Evolutionary conservation across 148 eudicot genomes (phyloP).

Genomic region (Chenopodium berlandieri): DNA sequence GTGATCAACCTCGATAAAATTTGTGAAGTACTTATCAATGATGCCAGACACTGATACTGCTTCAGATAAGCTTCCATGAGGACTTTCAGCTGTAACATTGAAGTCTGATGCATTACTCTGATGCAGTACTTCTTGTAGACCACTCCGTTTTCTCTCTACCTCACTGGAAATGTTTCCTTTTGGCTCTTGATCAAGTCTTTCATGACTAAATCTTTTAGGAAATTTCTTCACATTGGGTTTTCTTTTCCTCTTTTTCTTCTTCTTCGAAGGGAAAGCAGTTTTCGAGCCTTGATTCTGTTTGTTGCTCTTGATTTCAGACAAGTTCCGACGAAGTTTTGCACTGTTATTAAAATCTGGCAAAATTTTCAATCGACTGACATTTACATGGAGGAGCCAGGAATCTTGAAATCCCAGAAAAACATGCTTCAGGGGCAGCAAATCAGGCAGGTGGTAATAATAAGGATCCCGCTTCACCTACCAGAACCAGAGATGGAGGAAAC

Average conservation of each 20-base stretch:
- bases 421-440: conserved; percentile 49
- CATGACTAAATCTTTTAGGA: background rate
- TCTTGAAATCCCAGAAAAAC: conserved; percentile 36
- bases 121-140: background rate
- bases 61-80: conserved; percentile 41
- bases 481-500: conserved; percentile 19
- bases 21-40: conserved; percentile 56
- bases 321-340: conserved; percentile 16
- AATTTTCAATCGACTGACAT: conserved; percentile 22
- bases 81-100: conserved; percentile 27
- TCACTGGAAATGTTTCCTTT: conserved; percentile 15
- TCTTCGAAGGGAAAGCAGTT: conserved; percentile 12
- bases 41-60: conserved; percentile 52
- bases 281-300: background rate
- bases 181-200: conserved; percentile 14
- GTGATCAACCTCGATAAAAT: conserved; percentile 41
- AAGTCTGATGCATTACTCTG: conserved; percentile 10
- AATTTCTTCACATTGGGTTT: conserved; percentile 7
- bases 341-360: conserved; percentile 1
- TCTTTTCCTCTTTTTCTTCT: conserved; percentile 23
- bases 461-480: conserved; percentile 56
- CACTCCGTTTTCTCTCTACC: background rate
- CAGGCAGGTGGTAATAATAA: conserved; percentile 48
- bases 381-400: conserved; percentile 45
- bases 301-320: background rate